Evolutionary conservation across 2,329 filamentous ascomycete species (phyloP), one percentile per base, ranked within the genome.

Genomic region (Hymenoscyphus albidus): DNA sequence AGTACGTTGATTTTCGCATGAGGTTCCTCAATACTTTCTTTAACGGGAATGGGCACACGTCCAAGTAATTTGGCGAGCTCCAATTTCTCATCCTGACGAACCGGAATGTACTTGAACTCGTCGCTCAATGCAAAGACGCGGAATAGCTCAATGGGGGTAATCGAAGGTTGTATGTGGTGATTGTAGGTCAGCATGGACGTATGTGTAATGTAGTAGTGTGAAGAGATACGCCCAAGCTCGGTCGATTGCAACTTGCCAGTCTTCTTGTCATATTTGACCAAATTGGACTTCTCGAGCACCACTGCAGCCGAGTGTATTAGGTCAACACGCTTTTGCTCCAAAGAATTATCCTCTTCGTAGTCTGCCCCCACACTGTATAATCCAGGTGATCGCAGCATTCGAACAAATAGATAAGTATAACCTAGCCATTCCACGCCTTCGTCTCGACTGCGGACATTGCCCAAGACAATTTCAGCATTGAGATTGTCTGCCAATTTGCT

Each of bases 381-480:
- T 0, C 92, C 94, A 42, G 95, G 95, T 2, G 94, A 97, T 38
- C 95, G 89, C 68, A 99, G 85, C 95, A 99, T 99, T 59, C 95
- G 91, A 62, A 99, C 92, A 74, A 97, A 99, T 18, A 99, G 86
- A 76, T 99, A 99, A 0, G 94, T 97, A 77, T 99, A 99, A 13
- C 95, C 94, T 40, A 99, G 85, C 95, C 95, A 99, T 75, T 99
- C 93, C n/a, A 99, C 95, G 71, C 91, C 95, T 75, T 99, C 95
- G 70, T 99, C 94, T 65, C 96, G 88, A 66, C 83, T 93, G 63
- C 94, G 88, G 32, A 99, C 86, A 73, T 97, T 99, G 61, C 95
- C 95, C 22, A 99, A 84, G 10, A 99, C 96, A 73, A 99, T 84
- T 75, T 99, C 95, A 2, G 95, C 95, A 72, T 99, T 99, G 68